Evolutionary conservation across 139 green algal genomes (phyloP), one percentile per base, ranked within the genome.

Genomic region (Micromonas commoda): DNA sequence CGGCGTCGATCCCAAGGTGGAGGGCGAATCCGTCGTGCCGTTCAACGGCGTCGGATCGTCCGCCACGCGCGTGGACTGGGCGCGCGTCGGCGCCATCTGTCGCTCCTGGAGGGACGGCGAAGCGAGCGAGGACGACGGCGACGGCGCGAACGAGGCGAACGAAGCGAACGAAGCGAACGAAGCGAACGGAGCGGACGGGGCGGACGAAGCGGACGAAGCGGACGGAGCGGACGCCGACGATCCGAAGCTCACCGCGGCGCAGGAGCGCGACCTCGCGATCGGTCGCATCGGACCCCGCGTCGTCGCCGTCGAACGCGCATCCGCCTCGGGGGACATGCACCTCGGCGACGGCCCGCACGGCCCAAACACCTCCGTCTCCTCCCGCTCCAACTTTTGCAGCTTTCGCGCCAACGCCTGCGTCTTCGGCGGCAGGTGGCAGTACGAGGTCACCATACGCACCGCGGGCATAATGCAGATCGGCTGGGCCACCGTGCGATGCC

Each of bases 381-480:
- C 74, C 19, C 54, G 82, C 1, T 83, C 71, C 35, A 92, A 87
- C 80, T 97, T 97, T 84, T 89, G 78, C 71, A 91, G 82, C 57
- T 87, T 84, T 35, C 82, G 90, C 9, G 90, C 88, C 37, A 96
- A 86, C 38, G 74, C 73, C 1, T 92, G 87, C 70, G 91, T 95
- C 1, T 90, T 87, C 74, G 77, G 80, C 13, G 92, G 91, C 2
- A 81, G 84, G 34, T 97, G 92, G 92, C 88, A 91, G 89, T 98
- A 95, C 80, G 93, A 98, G 82, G 89, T 86, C 4, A 90, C 85
- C 3, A 77, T 97, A 73, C 79, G 84, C 0, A 94, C 85, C 0
- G 37, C 83, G 20, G 90, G 91, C 52, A 96, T 97, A 63, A 86
- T 92, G 83, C 93, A 97, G 86, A 82, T 97, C 38, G 90, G 93